phyloP scores from a whole-genome alignment of 371 early-diverging fungal species.

The Syncephalis fuscata region DNA sequence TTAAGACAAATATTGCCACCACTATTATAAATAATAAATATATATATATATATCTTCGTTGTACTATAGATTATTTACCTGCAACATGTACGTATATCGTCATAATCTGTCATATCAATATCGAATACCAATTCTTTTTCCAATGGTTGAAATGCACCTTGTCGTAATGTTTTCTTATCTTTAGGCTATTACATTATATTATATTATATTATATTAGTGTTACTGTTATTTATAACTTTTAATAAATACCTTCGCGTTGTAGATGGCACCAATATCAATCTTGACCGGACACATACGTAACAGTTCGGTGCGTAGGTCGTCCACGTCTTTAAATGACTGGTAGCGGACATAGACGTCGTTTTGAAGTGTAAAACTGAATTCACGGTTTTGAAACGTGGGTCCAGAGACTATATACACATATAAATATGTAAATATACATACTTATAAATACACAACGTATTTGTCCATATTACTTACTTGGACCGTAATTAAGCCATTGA shows the following conservation, averaged over 20 bases:
- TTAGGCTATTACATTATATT: slow-evolving; percentile 41
- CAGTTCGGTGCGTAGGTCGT: slow-evolving; percentile 66
- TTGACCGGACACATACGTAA: slow-evolving; percentile 60
- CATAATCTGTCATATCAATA: slow-evolving; percentile 99
- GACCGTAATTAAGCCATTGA: slow-evolving; percentile 71
- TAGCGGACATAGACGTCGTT: slow-evolving; percentile 77
- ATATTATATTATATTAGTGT: background rate
- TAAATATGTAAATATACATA: background rate
- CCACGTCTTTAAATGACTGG: slow-evolving; percentile 55
- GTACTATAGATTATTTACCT: too few species aligned
- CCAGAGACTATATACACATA: slow-evolving; percentile 14
- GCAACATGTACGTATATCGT: slow-evolving; percentile 93
- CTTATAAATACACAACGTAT: too few species aligned
- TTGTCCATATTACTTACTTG: slow-evolving; percentile 24
- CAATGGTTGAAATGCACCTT: slow-evolving; percentile 54
- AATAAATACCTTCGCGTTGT: slow-evolving; percentile 41
- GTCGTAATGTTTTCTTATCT: slow-evolving; percentile 53
- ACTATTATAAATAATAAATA: slow-evolving; percentile 12
- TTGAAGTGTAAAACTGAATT: slow-evolving; percentile 82
- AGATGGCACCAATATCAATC: slow-evolving; percentile 98
- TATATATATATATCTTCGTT: background rate
- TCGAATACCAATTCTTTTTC: slow-evolving; percentile 98
- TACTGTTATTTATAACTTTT: background rate
- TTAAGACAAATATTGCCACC: slow-evolving; percentile 76
- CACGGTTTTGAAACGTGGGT: slow-evolving; percentile 63